A percentile compares a stretch with the other conserved stretches of the same genome.
Evolutionary conservation across 352 stramenopile species (phyloP).

Genomic region (Globisporangium orthogonon): DNA sequence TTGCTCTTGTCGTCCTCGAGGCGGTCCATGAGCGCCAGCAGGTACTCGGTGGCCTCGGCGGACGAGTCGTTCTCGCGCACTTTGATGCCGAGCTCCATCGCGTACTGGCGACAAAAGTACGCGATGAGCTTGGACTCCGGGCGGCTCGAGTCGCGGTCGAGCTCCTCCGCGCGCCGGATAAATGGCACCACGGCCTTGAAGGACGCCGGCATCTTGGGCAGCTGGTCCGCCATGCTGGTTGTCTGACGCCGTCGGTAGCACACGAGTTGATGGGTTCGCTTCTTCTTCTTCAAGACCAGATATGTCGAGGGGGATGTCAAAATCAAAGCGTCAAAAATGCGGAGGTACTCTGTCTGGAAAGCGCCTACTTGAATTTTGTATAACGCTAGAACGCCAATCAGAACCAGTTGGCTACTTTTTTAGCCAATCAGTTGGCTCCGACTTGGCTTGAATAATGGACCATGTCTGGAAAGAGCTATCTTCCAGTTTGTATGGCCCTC

Average conservation of each 20-base stretch:
- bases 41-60: conserved; percentile 80
- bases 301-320: too few species aligned
- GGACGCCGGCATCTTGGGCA: conserved; percentile 83
- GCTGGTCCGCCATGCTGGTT: conserved; percentile 38
- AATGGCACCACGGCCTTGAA: conserved; percentile 94
- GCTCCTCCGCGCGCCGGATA: conserved; percentile 92
- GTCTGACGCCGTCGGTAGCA: background rate
- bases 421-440: too few species aligned
- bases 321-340: too few species aligned
- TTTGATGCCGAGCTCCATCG: conserved; percentile 87
- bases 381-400: too few species aligned
- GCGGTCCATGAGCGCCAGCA: conserved; percentile 87
- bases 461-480: too few species aligned
- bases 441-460: too few species aligned
- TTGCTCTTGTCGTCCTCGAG: conserved; percentile 91
- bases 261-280: too few species aligned
- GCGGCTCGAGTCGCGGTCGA: conserved; percentile 88
- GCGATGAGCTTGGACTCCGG: conserved; percentile 93
- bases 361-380: too few species aligned
- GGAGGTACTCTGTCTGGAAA: too few species aligned
- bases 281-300: too few species aligned
- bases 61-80: conserved; percentile 74
- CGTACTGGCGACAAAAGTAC: conserved; percentile 91
- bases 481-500: too few species aligned
- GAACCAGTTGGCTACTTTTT: too few species aligned